These are phyloP conservation scores for Haplographium delicatum DNA, from an alignment of 495 filamentous ascomycete genomes.

Conservation along the genomic window DNA sequence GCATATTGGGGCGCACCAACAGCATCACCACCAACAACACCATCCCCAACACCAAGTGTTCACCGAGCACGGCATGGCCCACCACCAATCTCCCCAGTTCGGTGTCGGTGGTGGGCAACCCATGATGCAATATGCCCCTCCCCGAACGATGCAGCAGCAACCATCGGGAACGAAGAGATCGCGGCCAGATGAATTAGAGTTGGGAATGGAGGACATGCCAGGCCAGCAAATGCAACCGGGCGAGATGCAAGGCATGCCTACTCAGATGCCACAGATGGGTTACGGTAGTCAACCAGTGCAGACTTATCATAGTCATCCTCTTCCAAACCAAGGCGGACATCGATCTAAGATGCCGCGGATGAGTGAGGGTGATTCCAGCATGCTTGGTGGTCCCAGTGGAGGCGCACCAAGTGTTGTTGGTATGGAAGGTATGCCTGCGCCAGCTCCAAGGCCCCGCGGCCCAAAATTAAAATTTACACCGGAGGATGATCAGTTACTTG, in stretches of 20 bases:
- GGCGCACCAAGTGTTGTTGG: slow-evolving; percentile 70
- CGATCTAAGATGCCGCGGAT: slow-evolving; percentile 50
- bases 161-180: slow-evolving; percentile 20
- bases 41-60: slow-evolving; percentile 35
- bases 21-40: slow-evolving; percentile 36
- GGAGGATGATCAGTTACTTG: slow-evolving; percentile 77
- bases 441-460: slow-evolving; percentile 67
- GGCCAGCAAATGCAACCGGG: slow-evolving; percentile 40
- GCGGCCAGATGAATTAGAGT: slow-evolving; percentile 29
- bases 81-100: slow-evolving; percentile 44
- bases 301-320: slow-evolving; percentile 68
- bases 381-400: slow-evolving; percentile 27
- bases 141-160: slow-evolving; percentile 19
- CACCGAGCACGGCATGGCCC: slow-evolving; percentile 40
- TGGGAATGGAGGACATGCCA: slow-evolving; percentile 38
- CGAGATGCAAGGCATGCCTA: slow-evolving; percentile 44
- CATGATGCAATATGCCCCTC: slow-evolving; percentile 34
- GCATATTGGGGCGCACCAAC: slow-evolving; percentile 16
- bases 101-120: slow-evolving; percentile 42
- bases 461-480: slow-evolving; percentile 88
- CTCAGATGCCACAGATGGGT: slow-evolving; percentile 37
- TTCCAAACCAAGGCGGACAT: slow-evolving; percentile 61
- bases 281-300: slow-evolving; percentile 26
- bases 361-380: slow-evolving; percentile 37
- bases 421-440: slow-evolving; percentile 74